Evolutionary conservation across 1,284 basidiomycete species (phyloP), one percentile per base, ranked within the genome.

Genomic region (Cryptococcus deneoformans): DNA sequence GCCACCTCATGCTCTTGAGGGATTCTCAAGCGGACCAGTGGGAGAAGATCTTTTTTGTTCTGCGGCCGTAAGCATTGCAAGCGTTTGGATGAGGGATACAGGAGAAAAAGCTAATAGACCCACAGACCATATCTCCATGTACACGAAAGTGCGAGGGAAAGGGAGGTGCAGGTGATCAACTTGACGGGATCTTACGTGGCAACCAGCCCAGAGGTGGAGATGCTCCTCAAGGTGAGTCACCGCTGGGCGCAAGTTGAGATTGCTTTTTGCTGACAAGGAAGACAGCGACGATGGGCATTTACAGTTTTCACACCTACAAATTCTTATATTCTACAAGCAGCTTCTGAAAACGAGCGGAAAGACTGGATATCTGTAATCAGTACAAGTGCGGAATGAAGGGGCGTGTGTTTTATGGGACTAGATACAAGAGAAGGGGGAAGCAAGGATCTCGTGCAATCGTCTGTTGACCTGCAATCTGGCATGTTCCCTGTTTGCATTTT

Each of bases 231-330:
- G 69, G 92, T 94, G 75, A 77, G 90, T 66, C 16, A 6, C 46
- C 4, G 35, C 20, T 38, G 24, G 24, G 39, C 35, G 5, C 8
- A 36, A 16, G 9, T 10, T 7, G 11, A 29, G 29, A 29, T 29
- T 29, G 2, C 14, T n/a, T 35, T 10, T 38, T 20, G 50, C 51
- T 45, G 43, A 36, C 35, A 8, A 29, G 8, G 6, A 16, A 45
- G 38, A 29, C 71, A 94, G 91, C 90, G 87, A 80, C 85, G 82
- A 43, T 86, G 85, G 73, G 87, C 87, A 8, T 93, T 94, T 77
- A 92, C 89, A 9, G 82, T 94, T 43, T 94, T 91, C 77, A 92
- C 92, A 3, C 82, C 88, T 14, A 89, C 89, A 9, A 94, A 95
- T 74, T 92, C 90, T 38, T 89, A 92, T 78, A 89, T 90, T 40